These are phyloP conservation scores for Plectosphaerella sp. DNA, from an alignment of 2,329 filamentous ascomycete genomes.

Conservation along the genomic window DNA sequence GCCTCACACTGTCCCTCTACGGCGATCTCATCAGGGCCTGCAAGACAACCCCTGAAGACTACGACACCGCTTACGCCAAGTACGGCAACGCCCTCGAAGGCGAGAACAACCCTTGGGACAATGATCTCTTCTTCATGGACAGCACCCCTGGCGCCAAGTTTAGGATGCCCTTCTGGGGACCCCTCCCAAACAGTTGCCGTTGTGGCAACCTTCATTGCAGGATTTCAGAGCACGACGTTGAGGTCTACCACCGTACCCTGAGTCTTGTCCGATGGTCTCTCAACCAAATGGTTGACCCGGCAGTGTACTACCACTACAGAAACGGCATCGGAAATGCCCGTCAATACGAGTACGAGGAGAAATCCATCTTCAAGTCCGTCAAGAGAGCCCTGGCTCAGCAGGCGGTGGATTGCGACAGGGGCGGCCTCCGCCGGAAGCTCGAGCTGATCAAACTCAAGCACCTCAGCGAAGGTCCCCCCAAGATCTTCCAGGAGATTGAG, in stretches of 20 bases:
- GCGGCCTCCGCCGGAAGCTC: neutral
- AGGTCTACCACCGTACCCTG: constrained; percentile 1
- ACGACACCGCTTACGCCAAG: neutral
- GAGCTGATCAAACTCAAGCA: neutral
- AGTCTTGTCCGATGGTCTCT: neutral
- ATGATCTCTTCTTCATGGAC: neutral
- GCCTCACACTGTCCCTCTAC: neutral
- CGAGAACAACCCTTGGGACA: neutral
- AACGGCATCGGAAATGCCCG: neutral
- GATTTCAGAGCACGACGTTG: neutral
- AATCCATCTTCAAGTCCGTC: neutral
- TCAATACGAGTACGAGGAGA: neutral
- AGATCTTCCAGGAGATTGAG: neutral
- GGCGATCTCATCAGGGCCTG: neutral
- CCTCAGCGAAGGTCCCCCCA: neutral
- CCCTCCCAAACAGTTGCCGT: neutral
- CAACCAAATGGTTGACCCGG: neutral
- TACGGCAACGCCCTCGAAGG: neutral
- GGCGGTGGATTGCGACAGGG: neutral
- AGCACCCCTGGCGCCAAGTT: neutral
- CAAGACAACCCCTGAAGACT: neutral
- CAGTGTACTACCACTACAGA: neutral
- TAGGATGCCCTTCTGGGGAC: neutral
- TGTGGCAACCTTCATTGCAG: neutral
- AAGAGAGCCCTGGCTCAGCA: neutral